phyloP scores from a whole-genome alignment of 805 yeast species.

The Saccharomyces eubayanus region DNA sequence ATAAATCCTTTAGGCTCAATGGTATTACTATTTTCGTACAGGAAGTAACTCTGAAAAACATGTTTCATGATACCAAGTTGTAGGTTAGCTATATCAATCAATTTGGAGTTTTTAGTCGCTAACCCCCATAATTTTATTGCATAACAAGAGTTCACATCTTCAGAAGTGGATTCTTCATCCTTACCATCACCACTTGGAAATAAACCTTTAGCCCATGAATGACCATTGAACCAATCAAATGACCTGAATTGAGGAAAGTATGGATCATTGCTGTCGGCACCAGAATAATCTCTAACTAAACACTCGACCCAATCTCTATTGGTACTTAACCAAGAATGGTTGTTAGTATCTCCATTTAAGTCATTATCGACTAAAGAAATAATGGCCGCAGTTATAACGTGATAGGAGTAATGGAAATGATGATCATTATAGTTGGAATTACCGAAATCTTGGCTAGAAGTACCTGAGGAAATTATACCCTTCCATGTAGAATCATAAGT shows the following conservation, averaged over 20 bases:
- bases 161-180: slow-evolving; percentile 67
- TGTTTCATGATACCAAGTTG: slow-evolving; percentile 52
- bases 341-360: slow-evolving; percentile 9
- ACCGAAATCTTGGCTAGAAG: slow-evolving; percentile 57
- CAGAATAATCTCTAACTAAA: slow-evolving; percentile 60
- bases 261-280: slow-evolving; percentile 45
- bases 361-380: slow-evolving; percentile 47
- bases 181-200: slow-evolving; percentile 67
- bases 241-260: slow-evolving; percentile 60
- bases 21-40: slow-evolving; percentile 44
- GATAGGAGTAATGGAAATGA: slow-evolving; percentile 71
- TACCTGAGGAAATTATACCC: slow-evolving; percentile 67
- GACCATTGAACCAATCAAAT: slow-evolving; percentile 72
- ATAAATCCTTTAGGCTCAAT: slow-evolving; percentile 50
- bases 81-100: slow-evolving; percentile 48
- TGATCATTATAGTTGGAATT: slow-evolving; percentile 67
- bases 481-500: slow-evolving; percentile 73
- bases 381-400: slow-evolving; percentile 62
- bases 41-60: slow-evolving; percentile 48
- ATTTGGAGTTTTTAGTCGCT: slow-evolving; percentile 42
- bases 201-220: slow-evolving; percentile 72
- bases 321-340: slow-evolving; percentile 39
- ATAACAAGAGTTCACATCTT: slow-evolving; percentile 64
- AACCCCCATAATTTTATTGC: slow-evolving; percentile 61
- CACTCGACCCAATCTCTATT: slow-evolving; percentile 46